Evolutionary conservation across 129 eudicot species (phyloP), one percentile per base, ranked within the genome.

Genomic region (Gnaphalium uliginosum): DNA sequence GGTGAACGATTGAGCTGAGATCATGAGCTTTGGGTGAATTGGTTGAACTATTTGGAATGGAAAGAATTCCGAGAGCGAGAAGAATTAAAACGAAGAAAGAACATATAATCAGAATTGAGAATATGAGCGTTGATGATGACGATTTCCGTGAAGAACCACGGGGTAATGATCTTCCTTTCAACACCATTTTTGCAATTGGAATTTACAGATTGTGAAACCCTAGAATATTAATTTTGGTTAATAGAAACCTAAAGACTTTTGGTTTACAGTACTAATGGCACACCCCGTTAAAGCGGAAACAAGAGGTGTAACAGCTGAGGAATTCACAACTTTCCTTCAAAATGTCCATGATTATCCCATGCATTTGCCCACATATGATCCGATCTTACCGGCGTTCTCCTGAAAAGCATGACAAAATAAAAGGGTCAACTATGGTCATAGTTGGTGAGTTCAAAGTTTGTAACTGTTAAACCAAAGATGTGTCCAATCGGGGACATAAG

Each of bases 1-100:
- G 83, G 78, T 76, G 95, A 62, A 81, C 83, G 25, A 93, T 86
- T 48, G 87, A 66, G 85, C 25, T 93, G 73, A 93, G 95, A 84
- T 93, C 98, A 30, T 88, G 90, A 2, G 88, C 83, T 76, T 88
- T 84, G 2, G 78, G 81, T 22, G 88, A 73, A 65, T 46, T 32
- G 32, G 56, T 24, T 1, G 85, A 68, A 26, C 22, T 69, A 78
- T 82, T 82, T 0, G 92, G 86, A 66, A 93, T 63, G 24, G 95
- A 86, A 58, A 90, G 81, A 22, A 90, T 81, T 63, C 95, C 88
- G 62, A 88, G 83, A 43, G 86, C 83, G 51, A 93, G 82, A 27
- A 93, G 86, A 75, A 86, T 78, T 53, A 93, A 65, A 66, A 88
- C 37, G 76, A 88, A 79, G 62, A 90, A 90, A 0, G 87, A 84